Evolutionary conservation across 345 rosid species (phyloP).

Genomic region (Linum trigynum): DNA sequence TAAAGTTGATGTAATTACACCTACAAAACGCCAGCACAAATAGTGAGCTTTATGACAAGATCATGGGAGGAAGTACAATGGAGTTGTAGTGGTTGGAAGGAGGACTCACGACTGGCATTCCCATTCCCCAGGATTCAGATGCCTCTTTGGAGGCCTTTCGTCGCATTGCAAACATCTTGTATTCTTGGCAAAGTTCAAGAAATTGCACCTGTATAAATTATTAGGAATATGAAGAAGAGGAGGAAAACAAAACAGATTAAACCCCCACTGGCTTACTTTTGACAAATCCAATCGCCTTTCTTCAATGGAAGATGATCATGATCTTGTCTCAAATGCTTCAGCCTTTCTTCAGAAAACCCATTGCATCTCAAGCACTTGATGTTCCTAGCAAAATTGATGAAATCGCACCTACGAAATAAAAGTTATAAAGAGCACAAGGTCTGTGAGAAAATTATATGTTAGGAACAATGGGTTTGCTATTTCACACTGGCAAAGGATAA

Average conservation of each 20-base stretch:
- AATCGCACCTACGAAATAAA: slow-evolving; percentile 52
- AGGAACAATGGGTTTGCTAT: background rate
- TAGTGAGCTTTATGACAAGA: background rate
- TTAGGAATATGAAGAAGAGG: slow-evolving; percentile 6
- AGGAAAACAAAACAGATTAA: slow-evolving; percentile 2
- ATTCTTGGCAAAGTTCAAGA: slow-evolving; percentile 74
- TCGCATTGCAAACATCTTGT: slow-evolving; percentile 67
- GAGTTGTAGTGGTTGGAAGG: background rate
- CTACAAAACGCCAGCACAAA: slow-evolving; percentile 17
- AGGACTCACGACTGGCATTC: slow-evolving; percentile 81
- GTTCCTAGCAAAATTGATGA: slow-evolving; percentile 75
- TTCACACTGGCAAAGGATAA: background rate
- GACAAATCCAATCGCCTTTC: slow-evolving; percentile 93
- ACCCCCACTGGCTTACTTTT: slow-evolving; percentile 28
- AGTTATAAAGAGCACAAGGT: background rate
- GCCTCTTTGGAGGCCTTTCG: slow-evolving; percentile 67
- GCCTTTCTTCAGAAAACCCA: slow-evolving; percentile 46
- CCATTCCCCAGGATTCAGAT: slow-evolving; percentile 91
- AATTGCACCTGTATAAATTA: slow-evolving; percentile 54
- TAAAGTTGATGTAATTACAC: slow-evolving; percentile 77
- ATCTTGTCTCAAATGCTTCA: slow-evolving; percentile 48
- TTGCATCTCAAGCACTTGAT: slow-evolving; percentile 64
- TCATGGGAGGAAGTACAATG: background rate
- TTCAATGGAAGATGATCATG: slow-evolving; percentile 72
- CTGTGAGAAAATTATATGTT: background rate